A percentile compares a stretch with the other conserved stretches of the same genome.
Conservation (phyloP, 768 basidiomycete species). For the Calvatia gigantea region DNA sequence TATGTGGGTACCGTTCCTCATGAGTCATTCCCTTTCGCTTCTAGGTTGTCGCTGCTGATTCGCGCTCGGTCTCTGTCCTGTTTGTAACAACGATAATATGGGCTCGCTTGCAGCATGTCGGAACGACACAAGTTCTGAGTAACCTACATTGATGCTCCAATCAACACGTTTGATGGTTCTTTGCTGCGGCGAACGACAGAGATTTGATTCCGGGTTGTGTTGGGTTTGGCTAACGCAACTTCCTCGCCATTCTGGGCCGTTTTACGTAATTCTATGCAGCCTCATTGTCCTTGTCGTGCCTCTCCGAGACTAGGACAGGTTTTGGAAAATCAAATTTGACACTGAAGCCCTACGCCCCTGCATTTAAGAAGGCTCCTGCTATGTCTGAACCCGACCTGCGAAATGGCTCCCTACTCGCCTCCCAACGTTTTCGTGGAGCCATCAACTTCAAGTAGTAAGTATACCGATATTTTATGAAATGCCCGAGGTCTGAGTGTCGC, state of each 20-base stretch:
- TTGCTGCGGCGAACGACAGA: not conserved
- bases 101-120: no score
- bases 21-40: no score
- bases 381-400: not conserved
- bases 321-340: not conserved
- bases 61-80: no score
- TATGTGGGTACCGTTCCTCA: no score
- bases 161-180: not conserved
- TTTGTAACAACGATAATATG: no score
- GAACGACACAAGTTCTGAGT: no score
- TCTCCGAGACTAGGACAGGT: not conserved
- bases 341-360: not conserved
- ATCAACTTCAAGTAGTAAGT: not conserved
- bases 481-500: not conserved
- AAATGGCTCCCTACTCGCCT: not conserved
- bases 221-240: not conserved
- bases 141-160: no score
- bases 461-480: not conserved
- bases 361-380: not conserved
- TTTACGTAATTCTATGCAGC: not conserved
- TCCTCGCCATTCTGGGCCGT: not conserved
- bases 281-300: not conserved
- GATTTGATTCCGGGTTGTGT: not conserved
- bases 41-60: no score
- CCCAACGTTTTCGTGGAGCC: not conserved